Conservation (phyloP, 441 rosid genomes). For the Flueggea neowawraea region DNA sequence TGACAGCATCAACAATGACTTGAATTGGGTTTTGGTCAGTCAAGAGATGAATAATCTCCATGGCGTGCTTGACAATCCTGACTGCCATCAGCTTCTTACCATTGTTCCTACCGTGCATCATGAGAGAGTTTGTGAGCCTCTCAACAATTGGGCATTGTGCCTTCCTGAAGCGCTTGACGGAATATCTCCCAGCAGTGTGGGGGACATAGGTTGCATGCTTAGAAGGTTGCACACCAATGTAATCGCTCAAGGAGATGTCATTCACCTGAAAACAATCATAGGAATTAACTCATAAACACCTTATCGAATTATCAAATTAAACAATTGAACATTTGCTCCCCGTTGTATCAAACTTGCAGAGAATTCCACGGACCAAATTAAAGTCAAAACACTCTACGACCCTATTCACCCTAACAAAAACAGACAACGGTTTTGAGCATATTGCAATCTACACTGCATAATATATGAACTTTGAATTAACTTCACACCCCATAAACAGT, state of each 20-base stretch:
- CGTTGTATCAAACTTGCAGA: not conserved
- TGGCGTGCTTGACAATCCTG: slow-evolving; percentile 68
- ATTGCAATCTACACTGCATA: too few species aligned
- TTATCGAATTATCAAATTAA: too few species aligned
- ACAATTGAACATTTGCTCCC: not conserved
- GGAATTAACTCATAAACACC: not conserved
- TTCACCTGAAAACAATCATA: slow-evolving; percentile 30
- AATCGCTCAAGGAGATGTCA: slow-evolving; percentile 64
- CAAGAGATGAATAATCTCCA: slow-evolving; percentile 79
- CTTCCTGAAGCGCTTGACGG: slow-evolving; percentile 85
- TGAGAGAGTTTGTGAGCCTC: slow-evolving; percentile 82
- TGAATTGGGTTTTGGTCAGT: slow-evolving; percentile 86
- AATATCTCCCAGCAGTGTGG: slow-evolving; percentile 90
- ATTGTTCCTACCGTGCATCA: slow-evolving; percentile 91
- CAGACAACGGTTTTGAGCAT: too few species aligned
- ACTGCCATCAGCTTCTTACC: slow-evolving; percentile 89
- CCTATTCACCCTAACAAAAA: too few species aligned
- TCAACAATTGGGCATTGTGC: slow-evolving; percentile 92
- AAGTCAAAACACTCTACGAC: not conserved
- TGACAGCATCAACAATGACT: slow-evolving; percentile 76
- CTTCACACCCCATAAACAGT: too few species aligned
- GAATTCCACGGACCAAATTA: not conserved
- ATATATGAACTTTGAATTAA: too few species aligned
- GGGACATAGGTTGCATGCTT: slow-evolving; percentile 86
- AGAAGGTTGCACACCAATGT: slow-evolving; percentile 61